Percentiles rank a stretch among this genome's conserved stretches.
These are phyloP conservation scores for Rhodotorula graminis DNA, from an alignment of 768 basidiomycete species.

Conservation along the genomic window DNA sequence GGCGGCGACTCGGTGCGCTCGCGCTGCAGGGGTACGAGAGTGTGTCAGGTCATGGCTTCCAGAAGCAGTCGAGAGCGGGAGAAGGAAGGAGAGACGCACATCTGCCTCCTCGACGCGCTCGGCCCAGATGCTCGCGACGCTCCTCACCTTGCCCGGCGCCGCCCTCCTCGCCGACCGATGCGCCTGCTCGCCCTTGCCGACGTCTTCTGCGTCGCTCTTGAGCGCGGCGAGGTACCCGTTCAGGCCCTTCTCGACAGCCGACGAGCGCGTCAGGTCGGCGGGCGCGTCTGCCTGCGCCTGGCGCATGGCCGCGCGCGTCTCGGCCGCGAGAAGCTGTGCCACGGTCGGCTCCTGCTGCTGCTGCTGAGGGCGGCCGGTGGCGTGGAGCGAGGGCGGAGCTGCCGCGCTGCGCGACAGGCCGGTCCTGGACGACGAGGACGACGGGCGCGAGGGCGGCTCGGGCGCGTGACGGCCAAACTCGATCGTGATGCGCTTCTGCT, in stretches of 20 bases:
- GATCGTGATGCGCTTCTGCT: background rate
- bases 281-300: background rate
- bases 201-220: constrained; percentile 4
- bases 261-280: background rate
- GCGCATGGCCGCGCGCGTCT: constrained; percentile 5
- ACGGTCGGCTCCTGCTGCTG: constrained; percentile 5
- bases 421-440: background rate
- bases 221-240: constrained; percentile 12
- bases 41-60: too few relatives aligned
- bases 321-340: constrained; percentile 25
- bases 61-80: background rate
- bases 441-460: constrained; percentile 7
- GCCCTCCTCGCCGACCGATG: background rate
- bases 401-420: background rate
- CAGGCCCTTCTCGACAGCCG: background rate
- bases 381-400: background rate
- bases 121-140: constrained; percentile 20
- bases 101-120: constrained; percentile 17
- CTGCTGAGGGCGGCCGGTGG: background rate
- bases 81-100: constrained; percentile 3
- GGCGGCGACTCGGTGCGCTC: constrained; percentile 7
- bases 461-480: constrained; percentile 21
- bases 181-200: background rate
- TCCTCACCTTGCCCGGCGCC: constrained; percentile 22
- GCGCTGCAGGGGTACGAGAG: constrained; percentile 2